Conservation (phyloP, 169 alveolate genomes). For the Babesia microti region DNA sequence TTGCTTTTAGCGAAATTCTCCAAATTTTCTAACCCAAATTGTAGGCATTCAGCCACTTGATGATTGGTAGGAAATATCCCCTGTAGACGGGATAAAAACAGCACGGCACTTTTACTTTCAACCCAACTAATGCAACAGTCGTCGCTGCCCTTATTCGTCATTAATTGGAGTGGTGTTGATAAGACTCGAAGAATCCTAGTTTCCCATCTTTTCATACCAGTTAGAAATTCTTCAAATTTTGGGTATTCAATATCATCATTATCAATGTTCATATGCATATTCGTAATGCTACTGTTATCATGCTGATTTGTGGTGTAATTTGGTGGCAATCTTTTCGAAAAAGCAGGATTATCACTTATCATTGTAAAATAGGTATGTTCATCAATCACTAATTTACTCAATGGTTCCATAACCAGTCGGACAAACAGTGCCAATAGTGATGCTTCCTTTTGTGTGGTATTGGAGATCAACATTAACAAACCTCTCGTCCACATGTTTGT, state of each 20-base stretch:
- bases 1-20: slow-evolving; percentile 13
- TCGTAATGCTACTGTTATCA: too few species aligned
- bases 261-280: too few species aligned
- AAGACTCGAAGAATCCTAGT: slow-evolving; percentile 24
- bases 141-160: not conserved
- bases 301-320: slow-evolving; percentile 29
- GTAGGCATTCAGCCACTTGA: slow-evolving; percentile 15
- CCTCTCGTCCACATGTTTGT: slow-evolving; percentile 33
- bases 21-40: too few species aligned
- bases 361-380: slow-evolving; percentile 13
- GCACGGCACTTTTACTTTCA: slow-evolving; percentile 31
- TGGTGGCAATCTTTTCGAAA: slow-evolving; percentile 28
- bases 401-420: slow-evolving; percentile 10
- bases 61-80: slow-evolving; percentile 28
- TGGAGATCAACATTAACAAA: slow-evolving; percentile 27
- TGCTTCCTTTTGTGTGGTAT: slow-evolving; percentile 39
- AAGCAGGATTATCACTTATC: slow-evolving; percentile 24
- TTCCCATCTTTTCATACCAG: slow-evolving; percentile 37
- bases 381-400: slow-evolving; percentile 7
- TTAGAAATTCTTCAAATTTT: slow-evolving; percentile 22
- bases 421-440: slow-evolving; percentile 28
- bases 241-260: too few species aligned
- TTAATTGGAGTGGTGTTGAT: not conserved
- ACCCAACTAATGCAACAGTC: slow-evolving; percentile 15
- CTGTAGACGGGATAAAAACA: slow-evolving; percentile 30